Evolutionary conservation across 23 red algal genomes (phyloP).

Genomic region (Gracilaria vermiculophylla): DNA sequence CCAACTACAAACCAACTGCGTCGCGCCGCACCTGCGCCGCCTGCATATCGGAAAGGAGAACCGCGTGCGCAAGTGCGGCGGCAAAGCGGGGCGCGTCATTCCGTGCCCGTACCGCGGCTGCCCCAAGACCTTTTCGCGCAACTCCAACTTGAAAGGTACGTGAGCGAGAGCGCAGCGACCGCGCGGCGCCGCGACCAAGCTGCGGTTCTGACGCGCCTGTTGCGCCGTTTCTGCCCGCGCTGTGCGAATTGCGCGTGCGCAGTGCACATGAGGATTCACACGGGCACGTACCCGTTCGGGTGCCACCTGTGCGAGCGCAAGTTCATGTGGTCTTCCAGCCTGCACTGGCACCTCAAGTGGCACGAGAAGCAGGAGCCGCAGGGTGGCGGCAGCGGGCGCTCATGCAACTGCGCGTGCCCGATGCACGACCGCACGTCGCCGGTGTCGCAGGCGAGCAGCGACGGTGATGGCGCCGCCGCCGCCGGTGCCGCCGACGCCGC

Average conservation of each 20-base stretch:
- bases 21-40: too few relatives aligned
- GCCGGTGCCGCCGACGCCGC: too few relatives aligned
- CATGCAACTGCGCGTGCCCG: conserved; percentile 2
- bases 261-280: conserved; percentile 32
- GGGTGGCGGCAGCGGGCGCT: background rate
- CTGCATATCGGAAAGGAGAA: background rate
- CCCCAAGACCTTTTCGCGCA: conserved; percentile 6
- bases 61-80: background rate
- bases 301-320: background rate
- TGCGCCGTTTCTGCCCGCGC: too few relatives aligned
- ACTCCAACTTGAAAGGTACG: conserved; percentile 23
- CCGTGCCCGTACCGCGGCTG: background rate
- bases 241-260: background rate
- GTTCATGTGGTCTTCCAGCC: conserved; percentile 25
- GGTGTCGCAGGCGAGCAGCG: background rate
- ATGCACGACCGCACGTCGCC: background rate
- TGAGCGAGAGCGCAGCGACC: too few relatives aligned
- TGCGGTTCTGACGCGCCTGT: too few relatives aligned
- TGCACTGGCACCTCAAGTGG: conserved; percentile 23
- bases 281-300: background rate
- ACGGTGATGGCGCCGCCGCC: too few relatives aligned
- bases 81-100: background rate
- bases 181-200: too few relatives aligned
- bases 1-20: too few relatives aligned
- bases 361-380: conserved; percentile 16